A percentile compares a stretch with the other conserved stretches of the same genome.
These are phyloP conservation scores for Exserohilum rostratum DNA, from an alignment of 2,329 filamentous ascomycete species.

Conservation along the genomic window DNA sequence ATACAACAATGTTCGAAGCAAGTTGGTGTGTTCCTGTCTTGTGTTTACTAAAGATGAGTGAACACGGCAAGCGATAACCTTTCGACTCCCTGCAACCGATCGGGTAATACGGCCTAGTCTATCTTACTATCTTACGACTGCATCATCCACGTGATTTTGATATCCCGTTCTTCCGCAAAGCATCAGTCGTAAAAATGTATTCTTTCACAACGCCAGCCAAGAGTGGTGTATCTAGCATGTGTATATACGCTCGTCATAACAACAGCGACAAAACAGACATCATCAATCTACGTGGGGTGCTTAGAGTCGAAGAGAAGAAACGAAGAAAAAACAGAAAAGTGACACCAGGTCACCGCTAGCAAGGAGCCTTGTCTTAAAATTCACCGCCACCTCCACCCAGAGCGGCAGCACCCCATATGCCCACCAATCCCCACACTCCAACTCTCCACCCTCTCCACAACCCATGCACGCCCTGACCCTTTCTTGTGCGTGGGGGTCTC, in stretches of 20 bases:
- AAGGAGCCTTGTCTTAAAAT: slow-evolving; percentile 28
- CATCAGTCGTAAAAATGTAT: neutral
- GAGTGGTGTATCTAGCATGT: slow-evolving; percentile 9
- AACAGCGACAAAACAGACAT: neutral
- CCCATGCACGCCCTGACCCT: slow-evolving; percentile 71
- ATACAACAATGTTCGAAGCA: too few species aligned
- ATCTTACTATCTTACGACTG: too few species aligned
- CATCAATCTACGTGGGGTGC: neutral
- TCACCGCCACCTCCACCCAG: slow-evolving; percentile 53
- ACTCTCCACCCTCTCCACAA: slow-evolving; percentile 78
- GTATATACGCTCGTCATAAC: neutral
- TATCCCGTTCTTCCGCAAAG: too few species aligned
- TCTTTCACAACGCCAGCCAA: neutral
- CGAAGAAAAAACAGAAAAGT: neutral
- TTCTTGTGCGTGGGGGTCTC: slow-evolving; percentile 53
- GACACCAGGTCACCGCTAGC: neutral
- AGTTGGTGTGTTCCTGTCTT: too few species aligned
- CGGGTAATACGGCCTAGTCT: too few species aligned
- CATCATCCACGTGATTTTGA: too few species aligned
- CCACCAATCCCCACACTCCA: slow-evolving; percentile 77
- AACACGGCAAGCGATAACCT: too few species aligned
- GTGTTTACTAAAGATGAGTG: too few species aligned
- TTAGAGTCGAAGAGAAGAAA: neutral
- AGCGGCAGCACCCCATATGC: slow-evolving; percentile 73
- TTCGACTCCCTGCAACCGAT: too few species aligned